Evolutionary conservation across 805 yeast genomes (phyloP).

Genomic region (Metschnikowia baotianmanensis): DNA sequence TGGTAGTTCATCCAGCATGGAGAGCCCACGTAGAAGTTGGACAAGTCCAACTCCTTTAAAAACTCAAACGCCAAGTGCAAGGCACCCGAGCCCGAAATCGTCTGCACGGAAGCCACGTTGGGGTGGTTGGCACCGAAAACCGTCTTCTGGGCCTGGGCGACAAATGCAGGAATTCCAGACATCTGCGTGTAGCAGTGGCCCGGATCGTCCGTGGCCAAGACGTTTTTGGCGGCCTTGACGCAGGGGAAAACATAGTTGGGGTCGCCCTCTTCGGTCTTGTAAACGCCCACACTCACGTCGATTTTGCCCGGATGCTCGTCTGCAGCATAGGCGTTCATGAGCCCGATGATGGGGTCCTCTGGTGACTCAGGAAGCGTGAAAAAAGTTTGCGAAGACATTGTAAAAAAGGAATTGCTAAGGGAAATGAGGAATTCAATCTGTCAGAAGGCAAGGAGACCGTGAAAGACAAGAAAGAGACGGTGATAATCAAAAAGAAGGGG

Average conservation of each 20-base stretch:
- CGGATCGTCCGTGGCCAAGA: slow-evolving; percentile 32
- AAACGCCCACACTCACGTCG: slow-evolving; percentile 47
- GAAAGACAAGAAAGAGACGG: too few relatives aligned
- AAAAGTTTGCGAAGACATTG: slow-evolving; percentile 5
- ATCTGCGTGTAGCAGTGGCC: slow-evolving; percentile 46
- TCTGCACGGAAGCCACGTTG: slow-evolving; percentile 36
- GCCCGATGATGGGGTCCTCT: slow-evolving; percentile 19
- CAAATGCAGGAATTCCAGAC: slow-evolving; percentile 41
- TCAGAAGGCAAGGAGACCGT: too few relatives aligned
- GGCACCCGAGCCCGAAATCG: slow-evolving; percentile 44
- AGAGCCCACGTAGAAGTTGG: slow-evolving; percentile 32
- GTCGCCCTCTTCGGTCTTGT: slow-evolving; percentile 38
- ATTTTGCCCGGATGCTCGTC: slow-evolving; percentile 35
- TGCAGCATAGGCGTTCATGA: slow-evolving; percentile 15
- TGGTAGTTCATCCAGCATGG: slow-evolving; percentile 43
- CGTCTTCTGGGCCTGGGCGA: slow-evolving; percentile 31
- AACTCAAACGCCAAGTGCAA: slow-evolving; percentile 37
- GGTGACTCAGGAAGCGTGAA: slow-evolving; percentile 11
- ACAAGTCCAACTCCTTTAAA: slow-evolving; percentile 18
- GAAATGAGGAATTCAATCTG: background rate
- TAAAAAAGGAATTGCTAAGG: background rate
- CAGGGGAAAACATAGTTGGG: slow-evolving; percentile 36
- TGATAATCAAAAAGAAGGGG: too few relatives aligned
- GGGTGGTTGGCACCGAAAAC: slow-evolving; percentile 34
- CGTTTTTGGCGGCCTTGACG: slow-evolving; percentile 35